A percentile compares a stretch with the other conserved stretches of the same genome.
Conservation (phyloP, 2,329 filamentous ascomycete species). For the Penicillium italicum region DNA sequence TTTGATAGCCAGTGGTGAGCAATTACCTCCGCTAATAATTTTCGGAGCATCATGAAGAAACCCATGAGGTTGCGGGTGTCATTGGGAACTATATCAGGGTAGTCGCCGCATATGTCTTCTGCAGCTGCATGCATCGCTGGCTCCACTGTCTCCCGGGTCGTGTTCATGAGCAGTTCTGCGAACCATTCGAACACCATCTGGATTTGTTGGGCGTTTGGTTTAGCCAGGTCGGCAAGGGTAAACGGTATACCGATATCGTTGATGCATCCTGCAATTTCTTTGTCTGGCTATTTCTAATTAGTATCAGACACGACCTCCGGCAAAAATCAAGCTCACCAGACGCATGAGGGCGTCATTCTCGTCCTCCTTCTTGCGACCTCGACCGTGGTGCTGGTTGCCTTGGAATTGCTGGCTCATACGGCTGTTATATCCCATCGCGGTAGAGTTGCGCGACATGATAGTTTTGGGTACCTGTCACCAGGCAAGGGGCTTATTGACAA, state of each 20-base stretch:
- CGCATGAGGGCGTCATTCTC: conserved; percentile 58
- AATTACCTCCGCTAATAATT: conserved; percentile 65
- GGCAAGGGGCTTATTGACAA: conserved; percentile 5
- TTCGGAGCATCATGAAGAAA: conserved; percentile 81
- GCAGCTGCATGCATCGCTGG: conserved; percentile 91
- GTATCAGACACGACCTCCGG: background rate
- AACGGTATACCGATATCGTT: conserved; percentile 94
- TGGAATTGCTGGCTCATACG: conserved; percentile 53
- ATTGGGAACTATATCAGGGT: conserved; percentile 74
- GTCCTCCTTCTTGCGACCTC: conserved; percentile 54
- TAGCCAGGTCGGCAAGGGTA: conserved; percentile 79
- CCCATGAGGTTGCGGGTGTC: conserved; percentile 95
- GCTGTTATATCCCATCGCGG: conserved; percentile 49
- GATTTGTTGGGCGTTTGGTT: conserved; percentile 89
- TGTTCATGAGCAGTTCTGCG: conserved; percentile 87
- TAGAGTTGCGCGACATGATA: conserved; percentile 7
- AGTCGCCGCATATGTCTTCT: conserved; percentile 80
- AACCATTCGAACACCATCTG: conserved; percentile 99
- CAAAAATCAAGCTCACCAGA: conserved; percentile 42
- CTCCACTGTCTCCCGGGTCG: conserved; percentile 86
- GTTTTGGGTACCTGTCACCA: background rate
- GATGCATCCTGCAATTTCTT: conserved; percentile 93
- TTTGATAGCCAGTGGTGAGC: background rate
- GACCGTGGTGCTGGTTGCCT: conserved; percentile 46
- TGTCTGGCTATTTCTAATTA: conserved; percentile 50